These are phyloP conservation scores for Syncephalastrum sp. DNA, from an alignment of 371 early-diverging fungal species.

Conservation along the genomic window DNA sequence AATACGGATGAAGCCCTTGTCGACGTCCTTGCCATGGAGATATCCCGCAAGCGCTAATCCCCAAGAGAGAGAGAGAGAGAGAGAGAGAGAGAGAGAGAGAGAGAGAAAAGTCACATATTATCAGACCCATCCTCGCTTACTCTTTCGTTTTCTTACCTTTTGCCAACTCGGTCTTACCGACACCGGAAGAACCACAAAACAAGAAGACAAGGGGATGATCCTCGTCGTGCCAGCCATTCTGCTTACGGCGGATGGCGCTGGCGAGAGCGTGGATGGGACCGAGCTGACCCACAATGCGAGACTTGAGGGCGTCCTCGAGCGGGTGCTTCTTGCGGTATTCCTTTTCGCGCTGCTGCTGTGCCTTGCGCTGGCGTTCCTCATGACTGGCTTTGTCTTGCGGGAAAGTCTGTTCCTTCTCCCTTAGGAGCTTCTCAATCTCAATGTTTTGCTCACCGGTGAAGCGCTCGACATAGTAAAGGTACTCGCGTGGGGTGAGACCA, in stretches of 20 bases:
- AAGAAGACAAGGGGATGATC: constrained; percentile 73
- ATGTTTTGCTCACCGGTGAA: constrained; percentile 47
- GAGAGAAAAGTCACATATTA: not conserved
- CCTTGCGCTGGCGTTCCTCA: constrained; percentile 39
- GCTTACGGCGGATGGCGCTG: constrained; percentile 60
- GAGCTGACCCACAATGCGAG: constrained; percentile 63
- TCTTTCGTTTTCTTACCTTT: constrained; percentile 44
- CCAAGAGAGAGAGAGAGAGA: not conserved
- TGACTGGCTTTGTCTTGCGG: constrained; percentile 42
- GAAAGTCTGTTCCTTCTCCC: constrained; percentile 36
- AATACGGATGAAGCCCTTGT: constrained; percentile 59
- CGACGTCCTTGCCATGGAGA: constrained; percentile 47
- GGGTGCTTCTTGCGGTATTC: constrained; percentile 55
- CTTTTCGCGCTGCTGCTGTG: constrained; percentile 43
- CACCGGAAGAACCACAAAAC: constrained; percentile 73
- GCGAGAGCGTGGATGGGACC: constrained; percentile 62
- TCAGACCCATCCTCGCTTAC: constrained; percentile 25
- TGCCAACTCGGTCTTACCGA: constrained; percentile 74
- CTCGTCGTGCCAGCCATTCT: constrained; percentile 66
- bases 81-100: no score
- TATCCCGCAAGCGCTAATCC: constrained; percentile 44
- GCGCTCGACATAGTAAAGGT: constrained; percentile 47
- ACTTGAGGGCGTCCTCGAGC: constrained; percentile 51
- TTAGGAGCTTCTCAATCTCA: constrained; percentile 38
- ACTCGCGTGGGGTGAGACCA: constrained; percentile 48